phyloP scores from a whole-genome alignment of 83 land plant genomes.

The Larix sibirica region DNA sequence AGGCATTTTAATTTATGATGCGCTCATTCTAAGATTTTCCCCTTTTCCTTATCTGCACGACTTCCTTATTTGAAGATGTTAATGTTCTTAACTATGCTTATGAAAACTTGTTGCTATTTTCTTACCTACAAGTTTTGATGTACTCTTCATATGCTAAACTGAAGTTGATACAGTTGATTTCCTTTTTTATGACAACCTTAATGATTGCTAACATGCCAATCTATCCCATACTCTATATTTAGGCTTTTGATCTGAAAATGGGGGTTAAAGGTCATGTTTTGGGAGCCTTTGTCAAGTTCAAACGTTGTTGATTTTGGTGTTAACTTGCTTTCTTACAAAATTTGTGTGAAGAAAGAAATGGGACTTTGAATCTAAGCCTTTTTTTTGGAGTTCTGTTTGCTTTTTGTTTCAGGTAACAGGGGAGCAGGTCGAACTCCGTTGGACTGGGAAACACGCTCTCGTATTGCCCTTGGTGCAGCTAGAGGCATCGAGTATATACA shows the following conservation, averaged over 20 bases:
- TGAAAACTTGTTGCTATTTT: background rate
- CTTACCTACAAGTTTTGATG: background rate
- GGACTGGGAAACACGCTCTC: constrained; percentile 52
- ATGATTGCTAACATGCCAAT: background rate
- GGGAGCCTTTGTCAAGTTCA: background rate
- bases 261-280: background rate
- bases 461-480: constrained; percentile 62
- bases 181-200: background rate
- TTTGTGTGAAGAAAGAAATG: background rate
- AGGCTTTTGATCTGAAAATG: background rate
- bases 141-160: background rate
- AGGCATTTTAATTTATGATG: too few species aligned
- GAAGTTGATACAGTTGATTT: background rate
- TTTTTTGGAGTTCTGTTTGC: background rate
- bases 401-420: constrained; percentile 47
- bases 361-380: background rate
- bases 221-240: background rate
- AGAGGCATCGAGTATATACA: constrained; percentile 46
- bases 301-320: background rate
- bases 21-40: too few species aligned
- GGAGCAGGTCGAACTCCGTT: constrained; percentile 69
- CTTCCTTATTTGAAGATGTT: background rate
- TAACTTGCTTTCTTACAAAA: background rate
- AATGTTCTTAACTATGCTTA: background rate
- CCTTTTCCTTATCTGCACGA: background rate